Base-by-base conservation (phyloP, 2,329 filamentous ascomycete species). In the Lachnellula suecica region DNA sequence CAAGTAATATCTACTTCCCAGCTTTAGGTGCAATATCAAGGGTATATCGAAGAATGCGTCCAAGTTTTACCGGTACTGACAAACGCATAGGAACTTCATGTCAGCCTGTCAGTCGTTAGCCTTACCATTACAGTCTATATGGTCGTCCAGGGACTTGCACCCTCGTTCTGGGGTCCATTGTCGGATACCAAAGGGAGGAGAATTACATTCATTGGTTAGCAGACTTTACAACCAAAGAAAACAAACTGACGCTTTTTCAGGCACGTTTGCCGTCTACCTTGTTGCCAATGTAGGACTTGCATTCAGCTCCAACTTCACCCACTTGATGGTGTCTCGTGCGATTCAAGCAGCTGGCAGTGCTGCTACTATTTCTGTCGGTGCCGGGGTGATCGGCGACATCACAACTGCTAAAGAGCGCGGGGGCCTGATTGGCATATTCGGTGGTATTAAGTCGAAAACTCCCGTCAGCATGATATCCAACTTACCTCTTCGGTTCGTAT, bases 351-450 rank as follows among this genome's bases (percentile, higher is more conserved):
- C 78, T 0, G 83, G 85, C 0, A 84, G 78, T 47, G 81, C 77
- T 49, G 79, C 79, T 2, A 86, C 83, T 0, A 72, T 87, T 4
- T 78, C 84, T 0, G 72, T 89, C 6, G 74, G 73, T 0, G 71
- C 72, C 23, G 86, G 79, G 0, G 79, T 88, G 0, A 76, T 89
- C 1, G 81, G 81, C 0, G 87, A 90, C 62, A 72, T 87, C 7
- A 74, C 81, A 5, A 85, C 81, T 0, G 77, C 78, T 2, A 78
- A 77, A 1, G 84, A 89, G 62, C 71, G 65, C 51, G 63, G 86
- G 54, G 85, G 79, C 44, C 91, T n/a, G n/a, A n/a, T n/a, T n/a
- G n/a, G n/a, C n/a, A n/a, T n/a, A n/a, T n/a, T n/a, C n/a, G n/a
- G n/a, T n/a, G n/a, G n/a, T n/a, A n/a, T n/a, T n/a, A n/a, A n/a